Evolutionary conservation across 257 asterid genomes (phyloP).

Genomic region (Fraxinus anomala): DNA sequence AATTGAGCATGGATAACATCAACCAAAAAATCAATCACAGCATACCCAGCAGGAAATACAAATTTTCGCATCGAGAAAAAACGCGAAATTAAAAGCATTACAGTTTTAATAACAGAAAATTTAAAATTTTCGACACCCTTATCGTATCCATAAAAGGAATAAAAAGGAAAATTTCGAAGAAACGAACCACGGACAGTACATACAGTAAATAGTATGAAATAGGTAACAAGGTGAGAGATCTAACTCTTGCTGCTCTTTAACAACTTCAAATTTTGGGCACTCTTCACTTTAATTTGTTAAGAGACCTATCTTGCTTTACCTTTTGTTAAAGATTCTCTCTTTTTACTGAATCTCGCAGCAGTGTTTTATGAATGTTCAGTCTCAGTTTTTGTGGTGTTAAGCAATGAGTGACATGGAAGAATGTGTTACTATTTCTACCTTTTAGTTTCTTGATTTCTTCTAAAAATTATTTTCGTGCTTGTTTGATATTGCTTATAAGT

Average conservation of each 20-base stretch:
- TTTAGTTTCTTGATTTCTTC: neutral
- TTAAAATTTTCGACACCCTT: constrained; percentile 1
- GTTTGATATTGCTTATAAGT: too few species aligned
- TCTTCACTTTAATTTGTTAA: neutral
- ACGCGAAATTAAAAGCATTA: constrained; percentile 4
- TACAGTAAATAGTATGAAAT: constrained; percentile 25
- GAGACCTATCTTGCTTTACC: neutral
- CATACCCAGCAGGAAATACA: neutral
- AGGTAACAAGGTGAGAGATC: neutral
- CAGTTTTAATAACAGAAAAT: neutral
- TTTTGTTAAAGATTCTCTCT: neutral
- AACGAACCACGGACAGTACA: constrained; percentile 31
- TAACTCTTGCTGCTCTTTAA: neutral
- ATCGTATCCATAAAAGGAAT: constrained; percentile 5
- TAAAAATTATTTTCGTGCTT: neutral
- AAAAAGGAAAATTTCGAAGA: constrained; percentile 2
- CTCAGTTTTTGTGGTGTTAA: neutral
- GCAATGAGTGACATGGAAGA: neutral
- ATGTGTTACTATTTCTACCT: neutral
- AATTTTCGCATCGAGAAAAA: neutral
- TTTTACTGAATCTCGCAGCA: neutral
- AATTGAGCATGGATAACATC: neutral
- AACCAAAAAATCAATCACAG: constrained; percentile 5
- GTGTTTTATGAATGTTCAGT: neutral
- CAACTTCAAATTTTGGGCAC: neutral